Evolutionary conservation across 495 filamentous ascomycete species (phyloP).

Genomic region (Neurospora sp.): DNA sequence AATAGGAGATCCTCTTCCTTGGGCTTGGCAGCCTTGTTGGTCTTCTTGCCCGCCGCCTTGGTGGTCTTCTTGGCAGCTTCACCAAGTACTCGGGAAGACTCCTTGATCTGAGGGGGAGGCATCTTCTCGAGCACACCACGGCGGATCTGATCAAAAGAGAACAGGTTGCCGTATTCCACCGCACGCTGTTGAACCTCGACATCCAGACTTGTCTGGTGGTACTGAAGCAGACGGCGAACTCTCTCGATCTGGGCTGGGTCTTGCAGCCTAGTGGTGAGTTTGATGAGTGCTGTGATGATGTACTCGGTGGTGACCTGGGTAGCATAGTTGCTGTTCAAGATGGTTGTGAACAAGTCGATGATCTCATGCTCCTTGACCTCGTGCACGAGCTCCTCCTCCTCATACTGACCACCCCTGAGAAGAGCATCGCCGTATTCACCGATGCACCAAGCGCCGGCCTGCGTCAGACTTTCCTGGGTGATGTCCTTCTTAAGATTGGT

Average conservation of each 20-base stretch:
- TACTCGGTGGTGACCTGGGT: conserved; percentile 87
- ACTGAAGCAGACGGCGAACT: conserved; percentile 64
- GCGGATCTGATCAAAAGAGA: conserved; percentile 78
- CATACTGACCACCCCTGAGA: conserved; percentile 79
- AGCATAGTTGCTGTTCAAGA: conserved; percentile 87
- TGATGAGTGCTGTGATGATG: conserved; percentile 90
- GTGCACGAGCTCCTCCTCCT: conserved; percentile 86
- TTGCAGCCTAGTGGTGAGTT: conserved; percentile 80
- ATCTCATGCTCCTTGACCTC: conserved; percentile 86
- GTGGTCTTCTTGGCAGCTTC: conserved; percentile 73
- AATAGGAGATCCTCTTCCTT: conserved; percentile 86
- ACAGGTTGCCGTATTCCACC: conserved; percentile 90
- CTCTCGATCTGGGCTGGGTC: conserved; percentile 77
- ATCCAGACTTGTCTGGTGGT: conserved; percentile 71
- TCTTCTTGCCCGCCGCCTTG: conserved; percentile 62
- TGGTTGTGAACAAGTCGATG: conserved; percentile 80
- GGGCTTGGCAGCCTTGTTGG: conserved; percentile 60
- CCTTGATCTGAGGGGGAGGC: conserved; percentile 92
- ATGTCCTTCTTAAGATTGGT: conserved; percentile 85
- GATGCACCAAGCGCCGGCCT: conserved; percentile 96
- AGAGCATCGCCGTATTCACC: conserved; percentile 92
- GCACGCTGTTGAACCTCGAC: conserved; percentile 93
- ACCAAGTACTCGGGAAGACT: conserved; percentile 83
- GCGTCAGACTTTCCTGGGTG: conserved; percentile 87
- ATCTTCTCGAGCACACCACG: conserved; percentile 91